Base-by-base conservation (phyloP, 768 basidiomycete genomes). In the Chalciporus piperatus region DNA sequence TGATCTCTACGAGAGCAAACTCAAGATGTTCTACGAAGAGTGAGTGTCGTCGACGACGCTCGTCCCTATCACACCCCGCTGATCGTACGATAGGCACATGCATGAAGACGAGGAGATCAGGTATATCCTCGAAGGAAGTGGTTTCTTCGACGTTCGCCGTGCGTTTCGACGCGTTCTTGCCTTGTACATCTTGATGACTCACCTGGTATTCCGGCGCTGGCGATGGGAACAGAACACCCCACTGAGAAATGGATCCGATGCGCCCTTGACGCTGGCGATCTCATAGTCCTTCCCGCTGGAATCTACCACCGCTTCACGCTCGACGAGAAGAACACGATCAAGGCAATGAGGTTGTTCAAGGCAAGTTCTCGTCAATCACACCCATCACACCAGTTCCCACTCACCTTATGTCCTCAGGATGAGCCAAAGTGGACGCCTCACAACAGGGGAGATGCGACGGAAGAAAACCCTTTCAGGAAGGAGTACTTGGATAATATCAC, bases 51-150 rank as follows among this genome's bases (percentile, higher is more conserved):
- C 5, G n/a, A 14, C 23, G 16, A 35, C 16, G 17, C 23, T 19
- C 35, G 13, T 4, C 13, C 10, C 37, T 13, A 17, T 20, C 12
- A 23, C 20, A 2, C 28, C 20, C 7, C 47, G 48, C 41, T 48
- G 41, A 58, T 43, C 14, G 47, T 22, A 22, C 4, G 0, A 23
- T 58, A 91, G 90, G 61, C 93, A 97, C 61, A 80, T 98, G 76
- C 95, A 97, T 60, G 92, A 97, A 68, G 94, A 97, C 61, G 94
- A 98, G 63, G 94, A 98, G 70, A 96, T 95, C 62, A 78, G 94
- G 8, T 98, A 90, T 61, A 83, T 95, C 59, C 76, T 92, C 37
- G 75, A 79, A 1, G 95, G 95, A n/a, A 83, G 81, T 33, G 94
- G 92, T 0, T 98, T 84, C 76, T 98, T 97, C 64, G 95, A 98